Base-by-base conservation (phyloP, 805 yeast genomes). In the Kodamaea neixiangensis region DNA sequence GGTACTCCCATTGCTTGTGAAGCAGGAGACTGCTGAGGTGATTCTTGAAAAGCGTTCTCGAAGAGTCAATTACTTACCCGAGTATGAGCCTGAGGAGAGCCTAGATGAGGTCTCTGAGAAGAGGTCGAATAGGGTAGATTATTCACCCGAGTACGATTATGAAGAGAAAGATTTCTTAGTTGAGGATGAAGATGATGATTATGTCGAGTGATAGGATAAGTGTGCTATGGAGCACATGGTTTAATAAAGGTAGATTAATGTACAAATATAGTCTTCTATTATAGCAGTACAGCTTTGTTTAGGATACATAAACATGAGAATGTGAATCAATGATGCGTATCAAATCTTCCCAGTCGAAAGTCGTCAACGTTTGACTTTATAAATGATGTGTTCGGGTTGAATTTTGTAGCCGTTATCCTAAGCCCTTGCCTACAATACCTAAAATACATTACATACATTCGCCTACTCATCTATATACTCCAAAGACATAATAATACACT, bases 1-100 rank as follows among this genome's bases (percentile, higher is more conserved):
- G 13, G 48, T 69, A 2, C 52, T 64, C n/a, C 70, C 71, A 1
- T 56, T 72, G 15, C 46, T 72, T 18, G 49, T 46, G 35, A 58
- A 60, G 38, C 72, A 68, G 49, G 71, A 67, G 40, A 47, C 47
- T 17, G 44, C 54, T 21, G 47, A 49, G 11, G 29, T 15, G 14
- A 44, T 46, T 5, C 38, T 14, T 15, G 58, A 42, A 17, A 40
- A 33, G 18, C 20, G 53, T 18, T 39, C 50, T 15, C 14, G 47
- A n/a, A 42, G 47, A 20, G 48, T 38, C 17, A 42, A 43, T 18
- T 43, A 48, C 14, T 29, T 29, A 15, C 14, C 44, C 10, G n/a
- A 37, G 20, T 41, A 40, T 33, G 46, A 31, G 34, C 21, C 19
- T 25, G 47, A 22, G n/a, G 47, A 43, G 18, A 44, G 31, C 55